Base-by-base conservation (phyloP, 371 early-diverging fungal species). In the Mortierella sp. region DNA sequence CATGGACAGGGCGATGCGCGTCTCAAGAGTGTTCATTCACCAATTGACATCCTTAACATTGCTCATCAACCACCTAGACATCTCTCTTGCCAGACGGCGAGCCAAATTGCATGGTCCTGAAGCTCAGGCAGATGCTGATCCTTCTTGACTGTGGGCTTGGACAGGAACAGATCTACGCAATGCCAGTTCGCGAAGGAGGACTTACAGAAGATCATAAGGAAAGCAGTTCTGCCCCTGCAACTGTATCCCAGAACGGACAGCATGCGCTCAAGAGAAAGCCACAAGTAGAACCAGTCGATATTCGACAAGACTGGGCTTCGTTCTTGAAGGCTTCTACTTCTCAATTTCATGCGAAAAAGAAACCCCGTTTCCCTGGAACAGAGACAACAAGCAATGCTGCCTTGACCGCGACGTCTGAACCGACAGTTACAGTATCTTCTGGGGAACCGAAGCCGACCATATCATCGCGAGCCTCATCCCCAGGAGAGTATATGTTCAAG, bases 401-500 rank as follows among this genome's bases (percentile, higher is more conserved):
- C 7, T 8, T 41, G 4, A 15, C 0, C n/a, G 17, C 30, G 26
- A 11, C 23, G 48, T 23, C 53, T 32, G 14, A 15, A 0, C 34
- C 15, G 2, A 12, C 54, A 63, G 32, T 15, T 9, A 17, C 50
- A 42, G 32, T n/a, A 7, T 26, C 51, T n/a, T 17, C 60, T 28
- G 23, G 15, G 15, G 39, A n/a, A 9, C 27, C 27, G 12, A 34
- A 39, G 47, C 14, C 6, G 21, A 0, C 41, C 1, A 9, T 17
- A 23, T 48, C 55, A 12, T 41, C 50, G 24, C 28, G 30, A 41
- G 17, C 50, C 17, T 6, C 50, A 2, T 21, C 68, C 17, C 47
- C 64, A n/a, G 57, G 49, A 14, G 78, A 76, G n/a, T 76, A 76
- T 55, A 71, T 85, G 43, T 88, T 87, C 73, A 71, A 84, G 30